Base-by-base conservation (phyloP, 495 filamentous ascomycete species). In the Cercophora sp. region DNA sequence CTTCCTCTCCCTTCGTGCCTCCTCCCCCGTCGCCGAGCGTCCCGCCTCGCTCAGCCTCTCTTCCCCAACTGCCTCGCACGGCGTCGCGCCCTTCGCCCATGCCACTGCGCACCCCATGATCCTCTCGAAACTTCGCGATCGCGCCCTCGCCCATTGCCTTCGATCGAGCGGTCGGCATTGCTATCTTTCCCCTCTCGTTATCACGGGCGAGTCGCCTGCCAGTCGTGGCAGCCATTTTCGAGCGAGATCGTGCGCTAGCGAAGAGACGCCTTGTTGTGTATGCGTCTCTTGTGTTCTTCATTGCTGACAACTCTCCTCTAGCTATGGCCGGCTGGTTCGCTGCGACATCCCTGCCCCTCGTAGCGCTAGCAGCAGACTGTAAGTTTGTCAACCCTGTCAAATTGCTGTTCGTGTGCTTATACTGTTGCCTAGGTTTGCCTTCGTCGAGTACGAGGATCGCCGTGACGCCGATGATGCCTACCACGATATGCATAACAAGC, bases 401-500 rank as follows among this genome's bases (percentile, higher is more conserved):
- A 8, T 9, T 8, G 36, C 13, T 20, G 8, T 1, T 11, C 8
- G 5, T n/a, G n/a, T n/a, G n/a, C n/a, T n/a, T n/a, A n/a, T n/a
- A n/a, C 55, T 51, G 18, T 45, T 24, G 2, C 4, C 4, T 59
- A 98, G 93, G 53, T 99, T 99, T 69, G 93, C 93, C 15, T 99
- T 99, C 73, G 93, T 99, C 46, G 93, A 99, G 73, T 99, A 99
- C 70, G 93, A 99, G 76, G 95, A 90, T 70, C 90, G 93, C 61
- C 94, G 93, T 61, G 93, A 99, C 79, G 91, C 93, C 39, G 93
- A 99, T 74, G 93, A 99, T 79, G 93, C 93, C 26, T 99, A 99
- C 67, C 90, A 97, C 71, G 93, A 99, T 71, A 97, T 99, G 94
- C 93, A 99, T 70, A 96, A 96, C 76, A 96, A 95, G 82, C 89